These are phyloP conservation scores for Aspergillus eucalypticola DNA, from an alignment of 2,329 filamentous ascomycete species.

Conservation along the genomic window DNA sequence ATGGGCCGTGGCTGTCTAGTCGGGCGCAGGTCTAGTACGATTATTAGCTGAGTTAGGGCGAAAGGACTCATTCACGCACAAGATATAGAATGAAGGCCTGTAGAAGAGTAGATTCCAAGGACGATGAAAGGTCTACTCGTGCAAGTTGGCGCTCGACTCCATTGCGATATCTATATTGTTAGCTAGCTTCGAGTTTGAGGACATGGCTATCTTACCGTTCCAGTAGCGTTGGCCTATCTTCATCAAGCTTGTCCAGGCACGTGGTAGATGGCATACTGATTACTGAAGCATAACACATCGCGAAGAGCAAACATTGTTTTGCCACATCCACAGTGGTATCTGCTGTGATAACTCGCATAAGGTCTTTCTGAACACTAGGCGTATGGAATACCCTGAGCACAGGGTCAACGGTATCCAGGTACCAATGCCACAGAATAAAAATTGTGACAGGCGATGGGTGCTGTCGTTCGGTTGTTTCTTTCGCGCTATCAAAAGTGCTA, in stretches of 20 bases:
- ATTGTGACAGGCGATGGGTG: conserved; percentile 10
- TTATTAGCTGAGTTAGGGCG: not conserved
- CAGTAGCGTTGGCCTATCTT: conserved; percentile 13
- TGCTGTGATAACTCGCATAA: conserved; percentile 42
- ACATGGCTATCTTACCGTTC: conserved; percentile 12
- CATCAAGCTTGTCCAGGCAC: conserved; percentile 16
- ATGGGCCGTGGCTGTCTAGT: conserved; percentile 15
- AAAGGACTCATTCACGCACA: conserved; percentile 9
- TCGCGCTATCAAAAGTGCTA: not conserved
- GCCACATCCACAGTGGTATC: not conserved
- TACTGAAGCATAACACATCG: conserved; percentile 23
- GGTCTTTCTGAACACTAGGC: conserved; percentile 51
- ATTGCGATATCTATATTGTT: conserved; percentile 20
- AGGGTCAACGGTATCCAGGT: conserved; percentile 49
- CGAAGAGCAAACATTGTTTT: conserved; percentile 19
- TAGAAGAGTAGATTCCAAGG: conserved; percentile 18
- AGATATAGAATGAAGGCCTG: conserved; percentile 26
- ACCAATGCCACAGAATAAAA: conserved; percentile 23
- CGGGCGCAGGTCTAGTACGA: conserved; percentile 17
- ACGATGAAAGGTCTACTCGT: conserved; percentile 13
- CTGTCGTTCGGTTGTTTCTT: not conserved
- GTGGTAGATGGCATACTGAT: conserved; percentile 14
- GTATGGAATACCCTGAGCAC: conserved; percentile 58
- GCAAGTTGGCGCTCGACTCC: conserved; percentile 18
- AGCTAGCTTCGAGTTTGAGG: not conserved